These are phyloP conservation scores for Exophiala sideris DNA, from an alignment of 2,329 filamentous ascomycete species.

Conservation along the genomic window DNA sequence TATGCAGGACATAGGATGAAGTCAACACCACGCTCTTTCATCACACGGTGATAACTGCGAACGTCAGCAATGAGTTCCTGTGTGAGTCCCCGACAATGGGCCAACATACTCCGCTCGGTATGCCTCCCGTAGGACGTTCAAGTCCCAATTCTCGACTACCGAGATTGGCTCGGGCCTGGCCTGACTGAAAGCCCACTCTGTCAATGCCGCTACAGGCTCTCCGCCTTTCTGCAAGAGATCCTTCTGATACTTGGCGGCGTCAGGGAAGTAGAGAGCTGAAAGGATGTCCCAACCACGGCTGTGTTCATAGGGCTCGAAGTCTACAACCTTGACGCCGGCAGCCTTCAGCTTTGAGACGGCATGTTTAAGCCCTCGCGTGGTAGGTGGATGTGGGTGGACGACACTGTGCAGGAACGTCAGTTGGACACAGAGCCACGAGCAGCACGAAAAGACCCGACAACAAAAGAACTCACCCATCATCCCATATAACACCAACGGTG, in stretches of 20 bases:
- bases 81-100: background rate
- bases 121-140: slow-evolving; percentile 45
- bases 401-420: slow-evolving; percentile 39
- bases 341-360: slow-evolving; percentile 43
- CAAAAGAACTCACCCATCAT: slow-evolving; percentile 52
- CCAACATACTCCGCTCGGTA: slow-evolving; percentile 42
- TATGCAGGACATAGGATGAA: slow-evolving; percentile 51
- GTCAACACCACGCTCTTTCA: slow-evolving; percentile 44
- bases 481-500: slow-evolving; percentile 60
- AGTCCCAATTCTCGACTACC: slow-evolving; percentile 38
- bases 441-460: background rate
- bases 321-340: slow-evolving; percentile 38
- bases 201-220: slow-evolving; percentile 58
- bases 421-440: background rate
- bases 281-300: slow-evolving; percentile 41
- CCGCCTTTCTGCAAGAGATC: slow-evolving; percentile 51
- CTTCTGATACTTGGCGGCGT: slow-evolving; percentile 56
- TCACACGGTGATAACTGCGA: slow-evolving; percentile 41
- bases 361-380: slow-evolving; percentile 48
- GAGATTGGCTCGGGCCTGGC: slow-evolving; percentile 33
- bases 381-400: slow-evolving; percentile 63
- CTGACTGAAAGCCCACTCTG: slow-evolving; percentile 54
- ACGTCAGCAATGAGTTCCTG: slow-evolving; percentile 31
- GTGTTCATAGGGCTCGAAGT: slow-evolving; percentile 34
- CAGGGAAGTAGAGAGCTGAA: slow-evolving; percentile 57